A percentile compares a stretch with the other conserved stretches of the same genome.
Evolutionary conservation across 2,329 filamentous ascomycete species (phyloP).

Genomic region (Lasiodiplodia gonubiensis): DNA sequence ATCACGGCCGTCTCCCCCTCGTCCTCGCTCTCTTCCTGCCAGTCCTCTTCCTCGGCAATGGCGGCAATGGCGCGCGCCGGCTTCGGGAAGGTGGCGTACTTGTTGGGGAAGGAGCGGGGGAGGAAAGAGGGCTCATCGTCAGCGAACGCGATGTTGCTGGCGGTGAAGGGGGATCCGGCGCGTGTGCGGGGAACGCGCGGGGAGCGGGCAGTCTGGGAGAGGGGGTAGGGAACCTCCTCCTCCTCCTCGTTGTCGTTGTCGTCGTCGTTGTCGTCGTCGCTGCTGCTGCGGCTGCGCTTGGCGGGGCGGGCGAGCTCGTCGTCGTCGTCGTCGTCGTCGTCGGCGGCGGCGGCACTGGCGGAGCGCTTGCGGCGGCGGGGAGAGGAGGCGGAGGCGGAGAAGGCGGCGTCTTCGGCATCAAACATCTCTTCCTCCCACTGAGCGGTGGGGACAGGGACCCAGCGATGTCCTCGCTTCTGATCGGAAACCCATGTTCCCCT

Average conservation of each 20-base stretch:
- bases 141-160: not conserved
- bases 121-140: too few relatives aligned
- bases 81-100: not conserved
- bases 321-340: not conserved
- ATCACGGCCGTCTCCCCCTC: slow-evolving; percentile 1
- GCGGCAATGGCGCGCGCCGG: slow-evolving; percentile 7
- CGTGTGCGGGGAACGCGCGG: not conserved
- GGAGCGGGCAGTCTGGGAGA: not conserved
- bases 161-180: not conserved
- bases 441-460: slow-evolving; percentile 1
- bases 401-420: not conserved
- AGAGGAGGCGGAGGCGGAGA: not conserved
- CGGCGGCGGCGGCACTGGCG: not conserved
- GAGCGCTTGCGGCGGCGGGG: not conserved
- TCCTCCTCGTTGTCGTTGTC: not conserved
- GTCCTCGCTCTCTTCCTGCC: not conserved
- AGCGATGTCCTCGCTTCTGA: not conserved
- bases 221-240: not conserved
- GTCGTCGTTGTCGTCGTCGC: not conserved
- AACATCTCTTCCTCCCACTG: slow-evolving; percentile 16
- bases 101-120: not conserved
- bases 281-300: not conserved
- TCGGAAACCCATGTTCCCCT: not conserved
- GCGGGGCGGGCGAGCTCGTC: not conserved
- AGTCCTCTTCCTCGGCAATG: not conserved